These are phyloP conservation scores for Corchorus capsularis DNA, from an alignment of 345 rosid genomes.

Conservation along the genomic window DNA sequence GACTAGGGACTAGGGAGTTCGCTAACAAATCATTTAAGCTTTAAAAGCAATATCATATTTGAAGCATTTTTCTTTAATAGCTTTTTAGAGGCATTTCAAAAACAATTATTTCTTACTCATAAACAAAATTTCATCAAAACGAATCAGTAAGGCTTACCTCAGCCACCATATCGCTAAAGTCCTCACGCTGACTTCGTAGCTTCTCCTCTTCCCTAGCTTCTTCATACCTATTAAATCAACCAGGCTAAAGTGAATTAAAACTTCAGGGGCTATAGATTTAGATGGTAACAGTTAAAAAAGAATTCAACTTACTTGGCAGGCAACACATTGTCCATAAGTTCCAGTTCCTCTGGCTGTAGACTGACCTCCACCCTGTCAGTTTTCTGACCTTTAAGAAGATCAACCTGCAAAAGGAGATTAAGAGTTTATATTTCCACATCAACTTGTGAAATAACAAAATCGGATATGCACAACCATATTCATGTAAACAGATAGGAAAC, in stretches of 20 bases:
- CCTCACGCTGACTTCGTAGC: conserved; percentile 84
- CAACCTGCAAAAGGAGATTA: conserved; percentile 56
- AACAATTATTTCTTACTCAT: neutral
- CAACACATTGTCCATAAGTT: conserved; percentile 79
- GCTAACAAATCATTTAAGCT: neutral
- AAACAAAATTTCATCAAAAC: neutral
- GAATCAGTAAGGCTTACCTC: conserved; percentile 57
- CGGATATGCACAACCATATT: neutral
- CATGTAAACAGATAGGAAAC: neutral
- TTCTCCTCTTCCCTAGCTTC: conserved; percentile 99
- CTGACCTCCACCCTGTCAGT: conserved; percentile 89
- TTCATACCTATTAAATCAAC: conserved; percentile 62
- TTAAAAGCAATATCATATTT: neutral
- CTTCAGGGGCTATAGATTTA: neutral
- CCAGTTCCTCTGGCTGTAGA: conserved; percentile 92
- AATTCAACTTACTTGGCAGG: conserved; percentile 80
- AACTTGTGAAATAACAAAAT: neutral
- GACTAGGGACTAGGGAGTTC: neutral
- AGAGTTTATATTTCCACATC: neutral
- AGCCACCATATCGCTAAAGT: conserved; percentile 98
- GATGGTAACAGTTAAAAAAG: neutral
- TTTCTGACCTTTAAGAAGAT: conserved; percentile 92
- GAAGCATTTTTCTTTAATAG: neutral
- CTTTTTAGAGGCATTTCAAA: neutral
- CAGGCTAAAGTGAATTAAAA: neutral